phyloP scores from a whole-genome alignment of 352 stramenopile species.

The Peronosclerospora sorghi region DNA sequence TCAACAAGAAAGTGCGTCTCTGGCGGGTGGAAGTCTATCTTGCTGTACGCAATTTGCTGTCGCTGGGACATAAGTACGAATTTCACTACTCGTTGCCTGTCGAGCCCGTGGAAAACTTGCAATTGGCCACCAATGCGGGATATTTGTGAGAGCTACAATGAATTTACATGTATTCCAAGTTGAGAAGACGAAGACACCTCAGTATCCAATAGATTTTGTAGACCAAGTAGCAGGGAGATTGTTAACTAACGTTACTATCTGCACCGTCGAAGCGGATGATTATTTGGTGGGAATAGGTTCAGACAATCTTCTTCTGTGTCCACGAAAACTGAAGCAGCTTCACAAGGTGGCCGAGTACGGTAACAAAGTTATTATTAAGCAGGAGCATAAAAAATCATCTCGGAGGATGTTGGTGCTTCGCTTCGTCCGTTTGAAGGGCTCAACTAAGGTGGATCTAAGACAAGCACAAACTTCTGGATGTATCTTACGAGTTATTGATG shows the following conservation, averaged over 20 bases:
- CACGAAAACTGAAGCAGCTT: constrained; percentile 31
- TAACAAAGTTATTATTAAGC: constrained; percentile 4
- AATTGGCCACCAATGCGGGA: constrained; percentile 27
- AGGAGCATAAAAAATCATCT: constrained; percentile 13
- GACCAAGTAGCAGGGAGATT: constrained; percentile 19
- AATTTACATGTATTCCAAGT: constrained; percentile 45
- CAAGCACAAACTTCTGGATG: constrained; percentile 27
- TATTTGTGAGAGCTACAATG: constrained; percentile 34
- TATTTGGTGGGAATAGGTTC: constrained; percentile 82
- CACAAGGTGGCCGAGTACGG: constrained; percentile 24
- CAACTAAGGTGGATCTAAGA: constrained; percentile 25
- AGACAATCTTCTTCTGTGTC: constrained; percentile 41
- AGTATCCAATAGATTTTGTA: constrained; percentile 24
- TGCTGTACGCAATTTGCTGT: constrained; percentile 36
- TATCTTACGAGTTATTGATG: constrained; percentile 37
- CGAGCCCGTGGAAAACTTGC: constrained; percentile 1
- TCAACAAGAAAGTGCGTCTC: constrained; percentile 32
- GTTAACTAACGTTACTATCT: constrained; percentile 36
- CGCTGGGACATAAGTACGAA: constrained; percentile 42
- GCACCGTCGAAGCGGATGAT: constrained; percentile 84
- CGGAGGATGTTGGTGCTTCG: constrained; percentile 28
- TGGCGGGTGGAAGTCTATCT: constrained; percentile 43
- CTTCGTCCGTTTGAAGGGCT: constrained; percentile 45
- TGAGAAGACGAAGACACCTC: constrained; percentile 5
- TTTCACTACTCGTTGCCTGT: constrained; percentile 35